Evolutionary conservation across 2,329 filamentous ascomycete genomes (phyloP), one percentile per base, ranked within the genome.

Genomic region (Pyricularia pennisetigena): DNA sequence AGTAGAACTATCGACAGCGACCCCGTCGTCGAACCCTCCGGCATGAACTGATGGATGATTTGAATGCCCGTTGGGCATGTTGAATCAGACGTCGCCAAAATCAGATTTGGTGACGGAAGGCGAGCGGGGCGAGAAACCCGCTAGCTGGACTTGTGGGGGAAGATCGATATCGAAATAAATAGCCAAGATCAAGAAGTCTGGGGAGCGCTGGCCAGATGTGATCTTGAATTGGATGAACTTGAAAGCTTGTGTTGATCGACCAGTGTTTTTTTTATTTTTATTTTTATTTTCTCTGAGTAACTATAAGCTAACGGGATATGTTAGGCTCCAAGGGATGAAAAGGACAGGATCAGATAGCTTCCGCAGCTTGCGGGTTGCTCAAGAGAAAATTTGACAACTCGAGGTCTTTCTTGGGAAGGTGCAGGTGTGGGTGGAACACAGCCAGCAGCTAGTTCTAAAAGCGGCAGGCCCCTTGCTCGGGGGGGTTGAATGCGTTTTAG

Each of bases 41-140:
- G 81, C 82, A 72, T 77, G 81, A 66, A 85, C 76, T 64, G 84
- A 82, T n/a, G 79, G 73, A 23, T 80, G 72, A 65, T 79, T 76
- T 49, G 76, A 73, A 57, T 76, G 74, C 69, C 78, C 74, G 69
- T 72, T 71, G 29, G 70, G 70, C 74, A 74, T 68, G 7, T 30
- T 54, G 62, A 23, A 5, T 10, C n/a, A 16, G 7, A 24, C 9
- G 24, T 62, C 23, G 62, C 29, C 30, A 64, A n/a, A 49, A 62
- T 32, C 59, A 62, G 16, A 29, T 24, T n/a, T 54, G 20, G n/a
- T 29, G 35, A 65, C 2, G 16, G 7, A n/a, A n/a, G 41, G 41
- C 41, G 64, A 65, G 64, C 28, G 29, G 64, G 32, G 64, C 64
- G 30, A n/a, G 10, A 20, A 20, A 16, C 23, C 61, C 54, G 28